phyloP scores from a whole-genome alignment of 768 basidiomycete genomes.

The Russula ochroleuca region DNA sequence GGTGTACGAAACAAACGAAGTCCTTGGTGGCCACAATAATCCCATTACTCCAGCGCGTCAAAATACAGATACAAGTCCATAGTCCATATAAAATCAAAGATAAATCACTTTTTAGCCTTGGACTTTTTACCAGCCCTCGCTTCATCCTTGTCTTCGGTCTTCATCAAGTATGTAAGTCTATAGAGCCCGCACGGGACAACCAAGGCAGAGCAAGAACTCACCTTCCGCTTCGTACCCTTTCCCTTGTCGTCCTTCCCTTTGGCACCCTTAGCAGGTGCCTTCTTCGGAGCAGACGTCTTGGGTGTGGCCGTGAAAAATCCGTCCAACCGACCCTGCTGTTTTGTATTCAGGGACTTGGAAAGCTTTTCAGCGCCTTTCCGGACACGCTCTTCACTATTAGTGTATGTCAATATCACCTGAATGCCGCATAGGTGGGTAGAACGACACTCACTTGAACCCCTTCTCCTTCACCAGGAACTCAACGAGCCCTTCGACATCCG shows the following conservation, averaged over 20 bases:
- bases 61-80: constrained; percentile 10
- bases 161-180: constrained; percentile 4
- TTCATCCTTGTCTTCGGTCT: constrained; percentile 38
- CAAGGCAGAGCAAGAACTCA: constrained; percentile 23
- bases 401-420: constrained; percentile 1
- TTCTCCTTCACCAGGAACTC: constrained; percentile 92
- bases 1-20: too few relatives aligned
- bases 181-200: background rate
- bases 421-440: background rate
- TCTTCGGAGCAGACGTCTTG: constrained; percentile 50
- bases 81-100: constrained; percentile 3
- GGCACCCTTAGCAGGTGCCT: constrained; percentile 39
- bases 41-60: background rate
- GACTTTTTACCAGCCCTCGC: constrained; percentile 38
- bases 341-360: constrained; percentile 75
- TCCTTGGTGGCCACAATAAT: background rate
- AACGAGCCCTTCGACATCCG: constrained; percentile 89
- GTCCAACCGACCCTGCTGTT: constrained; percentile 95
- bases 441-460: constrained; percentile 78
- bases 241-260: constrained; percentile 34
- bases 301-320: constrained; percentile 85
- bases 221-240: constrained; percentile 52
- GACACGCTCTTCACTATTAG: constrained; percentile 85
- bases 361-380: constrained; percentile 94
- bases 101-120: constrained; percentile 39